Conservation (phyloP, 306 rosid genomes). For the Vicia faba region DNA sequence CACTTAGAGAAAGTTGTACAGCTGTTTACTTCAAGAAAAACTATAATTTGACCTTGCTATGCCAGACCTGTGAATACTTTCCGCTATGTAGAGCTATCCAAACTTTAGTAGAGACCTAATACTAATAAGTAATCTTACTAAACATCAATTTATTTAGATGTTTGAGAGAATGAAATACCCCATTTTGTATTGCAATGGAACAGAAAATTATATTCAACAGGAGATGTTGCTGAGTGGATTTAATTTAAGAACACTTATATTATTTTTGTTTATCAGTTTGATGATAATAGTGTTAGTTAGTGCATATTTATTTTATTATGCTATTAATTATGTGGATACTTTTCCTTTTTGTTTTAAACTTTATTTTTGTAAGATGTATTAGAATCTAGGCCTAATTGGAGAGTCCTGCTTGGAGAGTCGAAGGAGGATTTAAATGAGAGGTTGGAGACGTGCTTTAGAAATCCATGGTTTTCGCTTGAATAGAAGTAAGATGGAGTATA, state of each 20-base stretch:
- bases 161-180: constrained; percentile 26
- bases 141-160: background rate
- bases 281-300: background rate
- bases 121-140: constrained; percentile 3
- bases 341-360: background rate
- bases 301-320: background rate
- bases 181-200: constrained; percentile 8
- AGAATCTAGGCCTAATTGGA: background rate
- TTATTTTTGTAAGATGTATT: background rate
- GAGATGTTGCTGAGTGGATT: background rate
- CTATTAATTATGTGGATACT: background rate
- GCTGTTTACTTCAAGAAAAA: background rate
- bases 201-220: background rate
- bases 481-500: no score
- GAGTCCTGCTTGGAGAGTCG: no score
- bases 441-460: no score
- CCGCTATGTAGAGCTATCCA: constrained; percentile 3
- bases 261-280: background rate
- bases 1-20: constrained; percentile 10
- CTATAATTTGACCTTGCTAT: constrained; percentile 19
- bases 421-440: no score
- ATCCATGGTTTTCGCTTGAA: no score
- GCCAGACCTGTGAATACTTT: background rate
- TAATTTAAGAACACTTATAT: background rate
- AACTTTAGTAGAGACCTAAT: constrained; percentile 3